Conservation (phyloP, 345 rosid species). For the Gossypium anomalum region DNA sequence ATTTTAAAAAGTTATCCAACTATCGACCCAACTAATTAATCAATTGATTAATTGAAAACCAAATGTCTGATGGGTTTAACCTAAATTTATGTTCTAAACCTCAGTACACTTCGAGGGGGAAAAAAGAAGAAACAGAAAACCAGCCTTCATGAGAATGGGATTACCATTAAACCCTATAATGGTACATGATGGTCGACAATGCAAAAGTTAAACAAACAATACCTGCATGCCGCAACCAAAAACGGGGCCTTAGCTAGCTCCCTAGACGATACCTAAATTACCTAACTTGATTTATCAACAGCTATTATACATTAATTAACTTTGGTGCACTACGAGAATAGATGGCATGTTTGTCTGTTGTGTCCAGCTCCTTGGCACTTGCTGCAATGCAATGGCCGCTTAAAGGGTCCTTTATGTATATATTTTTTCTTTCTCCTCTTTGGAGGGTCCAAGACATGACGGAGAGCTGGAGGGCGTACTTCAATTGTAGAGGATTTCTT, state of each 20-base stretch:
- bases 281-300: background rate
- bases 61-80: no score
- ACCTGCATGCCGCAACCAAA: background rate
- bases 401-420: conserved; percentile 8
- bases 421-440: conserved; percentile 3
- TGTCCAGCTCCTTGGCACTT: conserved; percentile 12
- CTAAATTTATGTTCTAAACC: no score
- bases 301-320: background rate
- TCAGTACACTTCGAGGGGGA: no score
- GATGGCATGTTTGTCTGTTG: conserved; percentile 5
- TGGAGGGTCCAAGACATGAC: background rate
- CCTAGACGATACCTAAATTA: background rate
- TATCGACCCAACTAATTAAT: no score
- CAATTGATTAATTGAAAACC: no score
- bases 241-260: background rate
- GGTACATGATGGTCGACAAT: background rate
- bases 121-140: background rate
- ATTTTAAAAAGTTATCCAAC: no score
- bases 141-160: background rate
- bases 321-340: background rate
- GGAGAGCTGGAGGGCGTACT: conserved; percentile 10
- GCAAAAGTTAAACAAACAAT: background rate
- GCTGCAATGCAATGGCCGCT: conserved; percentile 9
- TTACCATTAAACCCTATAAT: background rate
- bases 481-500: background rate